Percentiles rank a stretch among this genome's conserved stretches.
Conservation (phyloP, 352 stramenopile species). For the Globisporangium cylindrosporum region DNA sequence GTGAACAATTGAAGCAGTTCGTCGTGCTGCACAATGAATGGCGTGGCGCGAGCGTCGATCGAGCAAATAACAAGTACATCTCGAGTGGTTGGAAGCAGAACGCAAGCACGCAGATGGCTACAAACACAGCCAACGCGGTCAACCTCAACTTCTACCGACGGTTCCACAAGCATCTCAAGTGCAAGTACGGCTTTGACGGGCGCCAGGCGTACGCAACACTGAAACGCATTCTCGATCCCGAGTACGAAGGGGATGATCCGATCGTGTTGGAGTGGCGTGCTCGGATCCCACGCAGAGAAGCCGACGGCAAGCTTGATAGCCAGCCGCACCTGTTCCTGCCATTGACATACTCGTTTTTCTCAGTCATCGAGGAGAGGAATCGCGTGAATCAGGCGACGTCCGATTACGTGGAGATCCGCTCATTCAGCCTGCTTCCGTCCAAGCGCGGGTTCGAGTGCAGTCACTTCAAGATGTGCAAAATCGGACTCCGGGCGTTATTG, state of each 20-base stretch:
- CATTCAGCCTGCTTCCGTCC: constrained; percentile 17
- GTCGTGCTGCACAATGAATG: constrained; percentile 10
- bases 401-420: constrained; percentile 6
- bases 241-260: constrained; percentile 3
- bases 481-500: constrained; percentile 6
- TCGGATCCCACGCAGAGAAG: not conserved
- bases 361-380: constrained; percentile 12
- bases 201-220: constrained; percentile 11
- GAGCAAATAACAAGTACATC: constrained; percentile 5
- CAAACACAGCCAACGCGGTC: constrained; percentile 9
- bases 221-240: constrained; percentile 9
- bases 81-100: constrained; percentile 2
- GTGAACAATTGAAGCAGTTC: constrained; percentile 9
- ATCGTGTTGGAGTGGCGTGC: constrained; percentile 6
- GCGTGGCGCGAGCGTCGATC: constrained; percentile 1
- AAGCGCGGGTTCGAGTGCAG: constrained; percentile 22
- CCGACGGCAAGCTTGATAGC: constrained; percentile 8
- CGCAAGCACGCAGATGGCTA: constrained; percentile 3
- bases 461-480: constrained; percentile 22
- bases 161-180: constrained; percentile 12
- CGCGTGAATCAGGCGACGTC: not conserved
- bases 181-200: constrained; percentile 6
- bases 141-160: constrained; percentile 12
- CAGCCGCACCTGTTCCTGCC: not conserved
- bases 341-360: constrained; percentile 6